These are phyloP conservation scores for Luffa acutangula DNA, from an alignment of 306 rosid genomes.

Conservation along the genomic window DNA sequence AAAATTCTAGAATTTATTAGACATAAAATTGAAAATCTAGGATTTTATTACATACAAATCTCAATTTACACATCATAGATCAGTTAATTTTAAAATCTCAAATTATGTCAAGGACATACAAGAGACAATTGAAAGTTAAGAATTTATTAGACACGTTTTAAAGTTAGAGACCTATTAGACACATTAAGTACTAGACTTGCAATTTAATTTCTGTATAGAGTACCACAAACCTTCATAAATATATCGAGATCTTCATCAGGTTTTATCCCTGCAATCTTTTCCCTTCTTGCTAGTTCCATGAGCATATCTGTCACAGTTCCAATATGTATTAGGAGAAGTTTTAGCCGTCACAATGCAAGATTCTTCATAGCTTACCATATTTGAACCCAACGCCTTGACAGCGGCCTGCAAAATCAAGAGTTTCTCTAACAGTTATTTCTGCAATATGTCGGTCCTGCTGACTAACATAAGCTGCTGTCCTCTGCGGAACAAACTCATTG, in stretches of 20 bases:
- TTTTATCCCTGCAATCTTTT: slow-evolving; percentile 80
- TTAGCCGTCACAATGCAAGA: neutral
- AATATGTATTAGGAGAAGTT: slow-evolving; percentile 14
- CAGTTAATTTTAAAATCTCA: no score
- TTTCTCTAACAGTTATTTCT: slow-evolving; percentile 93
- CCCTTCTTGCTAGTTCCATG: slow-evolving; percentile 94
- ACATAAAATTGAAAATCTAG: no score
- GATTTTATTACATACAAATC: no score
- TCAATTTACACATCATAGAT: no score
- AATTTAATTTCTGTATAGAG: neutral
- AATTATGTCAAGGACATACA: no score
- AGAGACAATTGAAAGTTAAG: no score
- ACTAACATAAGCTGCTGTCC: slow-evolving; percentile 84
- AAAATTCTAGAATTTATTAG: no score
- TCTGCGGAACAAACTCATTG: slow-evolving; percentile 86
- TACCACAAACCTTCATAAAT: slow-evolving; percentile 71
- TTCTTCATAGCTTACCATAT: slow-evolving; percentile 45
- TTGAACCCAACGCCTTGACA: slow-evolving; percentile 93
- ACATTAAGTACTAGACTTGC: no score
- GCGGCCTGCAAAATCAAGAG: slow-evolving; percentile 74
- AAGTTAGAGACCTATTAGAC: no score
- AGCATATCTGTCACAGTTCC: slow-evolving; percentile 63
- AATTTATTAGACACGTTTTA: no score
- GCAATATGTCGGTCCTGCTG: slow-evolving; percentile 80
- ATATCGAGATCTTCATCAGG: slow-evolving; percentile 96